Percentiles rank a stretch among this genome's conserved stretches.
These are phyloP conservation scores for Periconia macrospinosa DNA, from an alignment of 2,329 filamentous ascomycete genomes.

Conservation along the genomic window DNA sequence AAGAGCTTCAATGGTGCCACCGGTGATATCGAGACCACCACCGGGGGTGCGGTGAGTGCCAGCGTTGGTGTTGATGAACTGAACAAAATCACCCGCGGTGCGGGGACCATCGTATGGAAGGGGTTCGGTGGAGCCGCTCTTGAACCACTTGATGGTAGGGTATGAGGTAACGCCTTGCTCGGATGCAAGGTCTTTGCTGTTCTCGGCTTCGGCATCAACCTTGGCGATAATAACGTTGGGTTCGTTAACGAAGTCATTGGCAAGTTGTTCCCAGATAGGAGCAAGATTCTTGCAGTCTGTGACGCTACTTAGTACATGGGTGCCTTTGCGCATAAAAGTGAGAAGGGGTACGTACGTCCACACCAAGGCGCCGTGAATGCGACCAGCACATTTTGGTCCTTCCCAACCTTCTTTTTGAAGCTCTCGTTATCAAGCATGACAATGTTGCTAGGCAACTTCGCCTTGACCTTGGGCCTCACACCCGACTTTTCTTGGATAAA, in stretches of 20 bases:
- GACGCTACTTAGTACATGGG: neutral
- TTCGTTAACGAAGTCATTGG: conserved; percentile 78
- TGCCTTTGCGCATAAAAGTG: neutral
- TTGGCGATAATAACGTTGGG: conserved; percentile 84
- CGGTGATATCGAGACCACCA: conserved; percentile 74
- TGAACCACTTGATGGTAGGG: conserved; percentile 98
- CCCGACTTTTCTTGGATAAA: conserved; percentile 90
- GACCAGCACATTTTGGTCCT: conserved; percentile 87
- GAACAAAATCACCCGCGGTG: conserved; percentile 72
- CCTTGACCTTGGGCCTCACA: conserved; percentile 75
- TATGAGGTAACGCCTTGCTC: conserved; percentile 81
- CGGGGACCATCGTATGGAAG: conserved; percentile 76
- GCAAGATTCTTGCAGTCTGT: conserved; percentile 96
- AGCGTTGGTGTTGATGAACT: conserved; percentile 84
- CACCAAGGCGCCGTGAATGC: conserved; percentile 99
- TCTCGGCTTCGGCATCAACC: conserved; percentile 88
- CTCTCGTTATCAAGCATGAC: conserved; percentile 76
- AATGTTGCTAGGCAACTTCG: conserved; percentile 72
- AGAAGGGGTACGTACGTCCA: conserved; percentile 71
- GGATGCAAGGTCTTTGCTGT: conserved; percentile 75
- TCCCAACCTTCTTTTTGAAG: conserved; percentile 77
- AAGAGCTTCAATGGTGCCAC: conserved; percentile 79
- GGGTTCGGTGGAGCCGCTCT: conserved; percentile 74
- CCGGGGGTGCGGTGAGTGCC: conserved; percentile 83
- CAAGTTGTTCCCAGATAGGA: conserved; percentile 85